Base-by-base conservation (phyloP, 768 basidiomycete species). In the Boletus reticuloceps region DNA sequence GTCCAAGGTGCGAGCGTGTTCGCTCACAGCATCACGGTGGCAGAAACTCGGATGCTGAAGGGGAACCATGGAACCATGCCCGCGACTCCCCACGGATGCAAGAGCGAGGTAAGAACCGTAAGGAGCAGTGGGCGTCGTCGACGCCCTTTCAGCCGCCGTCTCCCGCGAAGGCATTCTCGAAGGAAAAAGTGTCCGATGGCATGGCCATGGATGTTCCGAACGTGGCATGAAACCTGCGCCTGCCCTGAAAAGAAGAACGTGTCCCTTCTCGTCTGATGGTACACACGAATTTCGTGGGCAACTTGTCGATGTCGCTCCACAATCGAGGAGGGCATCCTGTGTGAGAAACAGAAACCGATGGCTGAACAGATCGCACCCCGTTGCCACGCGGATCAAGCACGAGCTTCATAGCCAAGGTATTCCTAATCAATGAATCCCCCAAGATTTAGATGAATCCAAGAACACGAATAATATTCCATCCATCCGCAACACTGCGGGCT, bases 401-500 rank as follows among this genome's bases (percentile, higher is more conserved):
- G 36, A 13, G 51, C 52, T 58, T 58, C 54, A 60, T 43, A 17
- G 36, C 27, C 50, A 20, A 50, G 52, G 20, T 50, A 39, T 47
- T 51, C 36, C 47, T 5, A 40, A 31, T 37, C 25, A 10, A 42
- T 34, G 40, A 38, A 38, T 36, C 39, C 40, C 50, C 10, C 38
- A 13, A 25, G 38, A 36, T 25, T n/a, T 8, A 1, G 31, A 50
- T 51, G 47, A 41, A 66, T 47, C 61, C 66, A 67, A 67, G 64
- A 67, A 58, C 59, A 37, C 60, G 32, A 66, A 68, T 66, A 58
- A 55, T 65, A 69, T 69, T 69, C 68, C 68, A 67, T 68, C 68
- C 68, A 38, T 69, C 58, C 65, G 67, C 63, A 54, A 11, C 29
- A 45, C 2, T 13, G 56, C 58, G 56, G 52, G 38, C 51, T 69